Evolutionary conservation across 768 basidiomycete species (phyloP).

Genomic region (Boletus coccyginus): DNA sequence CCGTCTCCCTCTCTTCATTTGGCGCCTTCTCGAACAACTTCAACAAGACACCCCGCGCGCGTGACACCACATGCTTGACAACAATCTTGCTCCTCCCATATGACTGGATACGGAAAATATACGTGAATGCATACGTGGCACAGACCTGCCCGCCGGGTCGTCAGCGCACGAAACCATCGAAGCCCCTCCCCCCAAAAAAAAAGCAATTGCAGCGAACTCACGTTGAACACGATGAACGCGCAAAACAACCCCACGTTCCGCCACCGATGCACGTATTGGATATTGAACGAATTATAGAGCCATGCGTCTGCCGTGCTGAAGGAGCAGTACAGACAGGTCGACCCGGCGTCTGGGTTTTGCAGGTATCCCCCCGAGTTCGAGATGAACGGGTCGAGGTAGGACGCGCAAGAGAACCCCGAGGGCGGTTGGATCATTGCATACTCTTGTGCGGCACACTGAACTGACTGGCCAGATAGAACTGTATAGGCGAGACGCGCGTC

Average conservation of each 20-base stretch:
- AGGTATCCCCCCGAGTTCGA: conserved; percentile 45
- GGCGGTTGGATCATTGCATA: conserved; percentile 53
- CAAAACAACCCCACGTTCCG: conserved; percentile 46
- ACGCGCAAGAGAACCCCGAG: conserved; percentile 43
- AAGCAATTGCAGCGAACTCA: conserved; percentile 23
- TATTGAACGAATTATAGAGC: conserved; percentile 45
- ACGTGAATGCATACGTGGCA: conserved; percentile 50
- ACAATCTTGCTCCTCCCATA: conserved; percentile 11
- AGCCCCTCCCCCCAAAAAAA: too few relatives aligned
- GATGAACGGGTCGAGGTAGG: conserved; percentile 46
- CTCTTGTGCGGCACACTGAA: conserved; percentile 62
- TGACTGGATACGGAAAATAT: conserved; percentile 49
- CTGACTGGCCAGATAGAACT: conserved; percentile 47
- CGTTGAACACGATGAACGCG: conserved; percentile 43
- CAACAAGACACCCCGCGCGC: background rate
- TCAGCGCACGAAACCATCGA: background rate
- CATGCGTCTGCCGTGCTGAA: conserved; percentile 58
- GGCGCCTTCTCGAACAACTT: background rate
- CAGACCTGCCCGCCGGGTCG: conserved; percentile 34
- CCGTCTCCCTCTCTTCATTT: background rate
- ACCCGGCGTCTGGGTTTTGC: conserved; percentile 36
- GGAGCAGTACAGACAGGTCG: conserved; percentile 53
- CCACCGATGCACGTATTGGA: conserved; percentile 52
- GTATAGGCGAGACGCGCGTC: background rate
- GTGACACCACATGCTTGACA: background rate